Evolutionary conservation across 495 filamentous ascomycete species (phyloP), one percentile per base, ranked within the genome.

Genomic region (Penicillium cataractarum): DNA sequence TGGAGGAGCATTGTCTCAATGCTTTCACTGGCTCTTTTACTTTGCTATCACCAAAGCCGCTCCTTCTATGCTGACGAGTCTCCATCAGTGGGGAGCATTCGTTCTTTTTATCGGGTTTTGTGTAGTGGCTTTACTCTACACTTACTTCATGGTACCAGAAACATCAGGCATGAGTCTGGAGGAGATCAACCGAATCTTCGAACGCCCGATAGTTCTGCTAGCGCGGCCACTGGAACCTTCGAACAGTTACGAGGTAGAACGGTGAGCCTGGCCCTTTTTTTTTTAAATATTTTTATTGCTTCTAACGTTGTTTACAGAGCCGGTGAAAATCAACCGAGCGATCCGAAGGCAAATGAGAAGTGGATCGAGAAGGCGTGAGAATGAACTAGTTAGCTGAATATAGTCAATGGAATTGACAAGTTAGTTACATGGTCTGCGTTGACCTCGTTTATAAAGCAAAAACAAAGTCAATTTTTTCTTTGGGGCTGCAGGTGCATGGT

Each of bases 11-110:
- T 37, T 75, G 10, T 24, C 65, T 8, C 71, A 70, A 62, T 66
- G 62, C 33, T 78, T 89, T 35, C 86, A 90, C 67, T 89, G 85
- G 70, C 84, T 75, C n/a, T 87, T 87, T 60, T 84, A 87, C 61
- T 88, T 87, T 64, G 86, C 84, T 15, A 26, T 26, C 12, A 27
- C 46, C 10, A 26, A 26, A 5, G 46, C 5, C 22, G 22, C 21
- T n/a, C 46, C 46, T 15, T 26, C 22, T 2, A 50, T 50, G 19
- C 46, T 50, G 6, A 19, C 17, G 3, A 21, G 8, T 8, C 2
- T 44, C 4, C 15, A 44, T 21, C 15, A 21, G 4, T 44, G 40
- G 40, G 40, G 40, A n/a, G 40, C 40, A n/a, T 44, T 44, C 12
- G 4, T 44, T 21, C 19, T 44, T 1, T 44, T 44, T 19, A 12